Base-by-base conservation (phyloP, 75 land plant species). In the Pinus tabuliformis region DNA sequence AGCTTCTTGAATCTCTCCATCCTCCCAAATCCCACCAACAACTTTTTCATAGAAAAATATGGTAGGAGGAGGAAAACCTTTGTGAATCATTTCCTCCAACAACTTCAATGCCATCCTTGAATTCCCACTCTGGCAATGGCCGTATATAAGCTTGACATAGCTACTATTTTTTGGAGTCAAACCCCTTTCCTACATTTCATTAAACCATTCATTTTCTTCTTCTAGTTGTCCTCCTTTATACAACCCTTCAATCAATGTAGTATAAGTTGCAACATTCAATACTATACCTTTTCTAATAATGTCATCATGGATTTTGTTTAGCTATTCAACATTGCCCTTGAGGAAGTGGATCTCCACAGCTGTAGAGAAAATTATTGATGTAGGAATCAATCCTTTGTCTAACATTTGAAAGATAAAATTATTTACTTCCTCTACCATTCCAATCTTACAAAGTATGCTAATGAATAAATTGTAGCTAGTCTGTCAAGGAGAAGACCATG, bases 341-440 rank as follows among this genome's bases (percentile, higher is more conserved):
- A 75, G 84, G 12, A 88, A 80, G 59, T 90, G 90, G 17, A 87
- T 80, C 62, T 81, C 39, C 39, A 95, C 85, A 12, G 92, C 78
- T 12, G 85, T 84, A 65, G 85, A 85, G 52, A 91, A 95, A 6
- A 92, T 94, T 8, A 89, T 81, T 68, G 84, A 84, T 42, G 85
- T 86, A 26, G 89, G 88, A 17, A 82, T 78, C 26, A 89, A 79
- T 12, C 90, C 89, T 58, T 66, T 39, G 24, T 76, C 80, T n/a
- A 81, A 76, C 91, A 91, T 95, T 63, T 79, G 84, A 49, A 82
- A 42, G 30, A 92, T n/a, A 37, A 87, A 56, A 66, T 78, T 71
- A 78, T 88, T 86, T 56, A 89, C 93, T 76, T 74, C 81, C 42
- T 86, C 77, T 60, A 76, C 74, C 1, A 83, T 74, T 64, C 87